Evolutionary conservation across 2,329 filamentous ascomycete genomes (phyloP).

Genomic region (Exophiala aquamarina): DNA sequence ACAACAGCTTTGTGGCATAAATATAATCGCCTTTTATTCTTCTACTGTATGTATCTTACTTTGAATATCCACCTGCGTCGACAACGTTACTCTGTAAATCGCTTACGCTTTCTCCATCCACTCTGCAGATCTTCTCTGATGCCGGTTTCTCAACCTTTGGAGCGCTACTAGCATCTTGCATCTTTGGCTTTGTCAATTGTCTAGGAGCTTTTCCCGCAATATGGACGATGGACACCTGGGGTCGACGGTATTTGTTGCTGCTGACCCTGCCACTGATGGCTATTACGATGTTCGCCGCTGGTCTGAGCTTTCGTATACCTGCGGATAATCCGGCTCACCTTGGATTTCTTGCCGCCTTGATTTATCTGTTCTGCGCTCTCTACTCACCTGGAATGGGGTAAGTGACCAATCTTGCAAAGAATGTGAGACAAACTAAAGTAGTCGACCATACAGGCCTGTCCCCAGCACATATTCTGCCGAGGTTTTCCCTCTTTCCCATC

Average conservation of each 20-base stretch:
- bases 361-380: constrained; percentile 29
- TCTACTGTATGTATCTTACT: constrained; percentile 46
- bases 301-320: constrained; percentile 42
- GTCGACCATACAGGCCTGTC: constrained; percentile 29
- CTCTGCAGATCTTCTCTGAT: constrained; percentile 52
- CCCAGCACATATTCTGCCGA: constrained; percentile 56
- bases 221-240: constrained; percentile 62
- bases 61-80: too few relatives aligned
- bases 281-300: constrained; percentile 40
- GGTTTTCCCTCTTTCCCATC: constrained; percentile 56
- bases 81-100: too few relatives aligned
- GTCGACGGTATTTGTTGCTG: constrained; percentile 57
- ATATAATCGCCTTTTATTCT: constrained; percentile 72
- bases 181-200: constrained; percentile 65
- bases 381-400: constrained; percentile 54
- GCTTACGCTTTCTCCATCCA: too few relatives aligned
- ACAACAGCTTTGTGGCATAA: constrained; percentile 49
- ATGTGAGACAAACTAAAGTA: background rate
- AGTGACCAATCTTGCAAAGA: constrained; percentile 33
- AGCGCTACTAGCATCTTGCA: constrained; percentile 56
- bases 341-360: constrained; percentile 25
- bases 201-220: constrained; percentile 63
- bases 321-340: constrained; percentile 25
- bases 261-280: constrained; percentile 60
- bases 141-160: constrained; percentile 46